Conservation (phyloP, 169 alveolate species). For the Neospora caninum region DNA sequence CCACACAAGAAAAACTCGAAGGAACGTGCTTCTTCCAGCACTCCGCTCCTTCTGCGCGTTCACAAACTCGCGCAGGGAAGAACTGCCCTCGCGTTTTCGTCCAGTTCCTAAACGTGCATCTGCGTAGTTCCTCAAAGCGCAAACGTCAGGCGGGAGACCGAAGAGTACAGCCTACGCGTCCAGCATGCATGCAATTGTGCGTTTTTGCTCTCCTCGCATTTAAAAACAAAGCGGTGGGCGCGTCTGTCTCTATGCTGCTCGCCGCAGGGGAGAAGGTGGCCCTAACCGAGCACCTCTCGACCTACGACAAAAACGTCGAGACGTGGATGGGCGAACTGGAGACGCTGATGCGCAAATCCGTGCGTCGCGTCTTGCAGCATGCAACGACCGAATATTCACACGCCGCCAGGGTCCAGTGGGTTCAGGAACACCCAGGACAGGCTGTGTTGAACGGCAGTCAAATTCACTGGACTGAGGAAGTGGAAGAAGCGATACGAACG, state of each 20-base stretch:
- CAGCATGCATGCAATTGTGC: too few relatives aligned
- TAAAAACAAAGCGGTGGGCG: too few relatives aligned
- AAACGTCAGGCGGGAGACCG: too few relatives aligned
- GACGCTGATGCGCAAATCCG: conserved; percentile 87
- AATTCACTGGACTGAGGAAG: conserved; percentile 93
- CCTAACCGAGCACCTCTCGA: conserved; percentile 84
- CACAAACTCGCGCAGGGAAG: too few relatives aligned
- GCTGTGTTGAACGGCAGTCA: conserved; percentile 91
- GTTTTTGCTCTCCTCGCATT: too few relatives aligned
- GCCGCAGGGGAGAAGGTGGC: conserved; percentile 73
- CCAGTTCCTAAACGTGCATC: too few relatives aligned
- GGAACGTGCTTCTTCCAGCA: too few relatives aligned
- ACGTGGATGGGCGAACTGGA: conserved; percentile 94
- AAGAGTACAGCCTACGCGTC: too few relatives aligned
- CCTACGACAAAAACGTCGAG: conserved; percentile 90
- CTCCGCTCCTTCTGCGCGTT: too few relatives aligned
- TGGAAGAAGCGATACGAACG: conserved; percentile 86
- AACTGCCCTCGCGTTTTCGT: too few relatives aligned
- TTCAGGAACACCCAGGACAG: conserved; percentile 90
- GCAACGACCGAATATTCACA: conserved; percentile 72
- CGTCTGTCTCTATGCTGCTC: background rate
- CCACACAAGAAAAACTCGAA: too few relatives aligned
- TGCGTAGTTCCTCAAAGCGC: too few relatives aligned
- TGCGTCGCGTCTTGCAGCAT: conserved; percentile 70
- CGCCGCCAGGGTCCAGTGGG: conserved; percentile 92